These are phyloP conservation scores for Lagenaria siceraria DNA, from an alignment of 306 rosid species.

Conservation along the genomic window DNA sequence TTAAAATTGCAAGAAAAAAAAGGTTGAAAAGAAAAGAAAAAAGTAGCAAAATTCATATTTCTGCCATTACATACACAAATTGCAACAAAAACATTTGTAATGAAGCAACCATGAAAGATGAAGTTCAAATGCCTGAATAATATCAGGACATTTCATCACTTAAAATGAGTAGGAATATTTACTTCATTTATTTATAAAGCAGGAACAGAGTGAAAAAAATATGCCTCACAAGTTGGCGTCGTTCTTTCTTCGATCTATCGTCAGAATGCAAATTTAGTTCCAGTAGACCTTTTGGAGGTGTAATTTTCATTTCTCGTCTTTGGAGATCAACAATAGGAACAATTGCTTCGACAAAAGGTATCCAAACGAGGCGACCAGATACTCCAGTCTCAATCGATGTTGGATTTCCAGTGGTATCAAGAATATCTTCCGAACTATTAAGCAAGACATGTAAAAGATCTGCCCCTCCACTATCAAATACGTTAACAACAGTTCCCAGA, in stretches of 20 bases:
- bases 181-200: constrained; percentile 12
- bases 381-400: constrained; percentile 31
- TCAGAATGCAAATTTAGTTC: constrained; percentile 69
- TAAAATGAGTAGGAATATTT: not conserved
- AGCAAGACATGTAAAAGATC: constrained; percentile 75
- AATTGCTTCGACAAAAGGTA: constrained; percentile 91
- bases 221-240: constrained; percentile 90
- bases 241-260: constrained; percentile 87
- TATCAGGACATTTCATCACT: not conserved
- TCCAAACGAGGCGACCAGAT: constrained; percentile 60
- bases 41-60: not conserved
- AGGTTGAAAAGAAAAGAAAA: not conserved
- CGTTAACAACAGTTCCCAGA: constrained; percentile 60
- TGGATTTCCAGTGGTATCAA: constrained; percentile 47
- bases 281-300: constrained; percentile 93
- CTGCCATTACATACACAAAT: not conserved
- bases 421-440: constrained; percentile 42
- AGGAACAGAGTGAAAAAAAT: constrained; percentile 28
- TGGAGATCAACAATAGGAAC: constrained; percentile 76
- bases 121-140: not conserved
- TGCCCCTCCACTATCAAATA: constrained; percentile 64
- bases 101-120: not conserved
- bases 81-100: not conserved
- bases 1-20: not conserved
- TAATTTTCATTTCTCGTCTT: constrained; percentile 60